Evolutionary conservation across 257 asterid species (phyloP).

Genomic region (Solanum lycopersicoides): DNA sequence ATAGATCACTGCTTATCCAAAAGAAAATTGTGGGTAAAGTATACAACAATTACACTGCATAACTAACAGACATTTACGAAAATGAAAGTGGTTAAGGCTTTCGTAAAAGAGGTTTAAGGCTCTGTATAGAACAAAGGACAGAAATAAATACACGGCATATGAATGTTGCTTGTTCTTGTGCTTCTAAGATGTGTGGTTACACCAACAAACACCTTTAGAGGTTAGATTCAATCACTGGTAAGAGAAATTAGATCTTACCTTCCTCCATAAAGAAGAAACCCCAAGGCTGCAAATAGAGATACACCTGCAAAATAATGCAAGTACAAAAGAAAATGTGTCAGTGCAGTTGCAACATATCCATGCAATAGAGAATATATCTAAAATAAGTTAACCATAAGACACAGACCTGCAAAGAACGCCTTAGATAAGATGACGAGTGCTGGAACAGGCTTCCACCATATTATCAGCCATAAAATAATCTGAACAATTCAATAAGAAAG

Average conservation of each 20-base stretch:
- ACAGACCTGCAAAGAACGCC: slow-evolving; percentile 92
- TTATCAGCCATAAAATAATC: slow-evolving; percentile 68
- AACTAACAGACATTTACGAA: background rate
- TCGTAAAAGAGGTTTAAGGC: background rate
- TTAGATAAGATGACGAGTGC: slow-evolving; percentile 57
- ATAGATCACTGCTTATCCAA: background rate
- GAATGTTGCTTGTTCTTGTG: background rate
- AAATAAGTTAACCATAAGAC: background rate
- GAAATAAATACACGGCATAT: background rate
- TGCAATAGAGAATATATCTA: background rate
- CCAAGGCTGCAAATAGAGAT: slow-evolving; percentile 83
- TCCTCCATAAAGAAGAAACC: slow-evolving; percentile 96
- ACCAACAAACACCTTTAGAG: background rate
- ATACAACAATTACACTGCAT: background rate
- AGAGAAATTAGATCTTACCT: slow-evolving; percentile 39
- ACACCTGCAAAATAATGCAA: slow-evolving; percentile 51
- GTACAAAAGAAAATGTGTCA: slow-evolving; percentile 5
- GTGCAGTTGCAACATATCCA: background rate
- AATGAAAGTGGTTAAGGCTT: background rate
- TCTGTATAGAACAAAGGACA: background rate
- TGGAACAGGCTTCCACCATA: slow-evolving; percentile 85
- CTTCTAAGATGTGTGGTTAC: background rate
- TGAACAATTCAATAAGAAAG: slow-evolving; percentile 19
- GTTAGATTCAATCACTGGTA: background rate
- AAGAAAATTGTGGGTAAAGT: background rate